A percentile compares a stretch with the other conserved stretches of the same genome.
phyloP scores from a whole-genome alignment of 1,139 yeast species.

The Yamadazyma aaseri region DNA sequence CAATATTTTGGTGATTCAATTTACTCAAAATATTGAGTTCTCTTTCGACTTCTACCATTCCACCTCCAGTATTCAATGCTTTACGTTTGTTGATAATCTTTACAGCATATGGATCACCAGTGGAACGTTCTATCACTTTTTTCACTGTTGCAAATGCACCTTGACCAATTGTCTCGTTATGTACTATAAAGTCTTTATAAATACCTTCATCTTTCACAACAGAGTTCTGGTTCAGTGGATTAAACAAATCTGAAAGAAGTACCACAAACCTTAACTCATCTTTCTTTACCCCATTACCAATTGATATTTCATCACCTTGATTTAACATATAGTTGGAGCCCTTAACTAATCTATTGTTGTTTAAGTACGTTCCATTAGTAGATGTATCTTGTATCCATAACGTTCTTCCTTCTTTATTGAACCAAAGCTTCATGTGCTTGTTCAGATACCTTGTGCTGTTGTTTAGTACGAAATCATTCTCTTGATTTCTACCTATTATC shows the following conservation, averaged over 20 bases:
- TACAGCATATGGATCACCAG: slow-evolving; percentile 86
- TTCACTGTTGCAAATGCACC: slow-evolving; percentile 97
- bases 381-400: slow-evolving; percentile 69
- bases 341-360: slow-evolving; percentile 69
- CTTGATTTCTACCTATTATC: slow-evolving; percentile 75
- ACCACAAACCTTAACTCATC: slow-evolving; percentile 79
- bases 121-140: slow-evolving; percentile 79
- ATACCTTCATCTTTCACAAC: slow-evolving; percentile 50
- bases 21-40: slow-evolving; percentile 78
- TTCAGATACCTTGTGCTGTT: slow-evolving; percentile 73
- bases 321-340: slow-evolving; percentile 79
- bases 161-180: slow-evolving; percentile 84
- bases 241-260: slow-evolving; percentile 48
- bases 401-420: slow-evolving; percentile 50
- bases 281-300: slow-evolving; percentile 80
- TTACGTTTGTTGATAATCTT: slow-evolving; percentile 84
- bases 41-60: slow-evolving; percentile 69
- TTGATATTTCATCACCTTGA: slow-evolving; percentile 90
- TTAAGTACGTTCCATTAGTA: slow-evolving; percentile 90
- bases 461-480: slow-evolving; percentile 61
- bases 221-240: slow-evolving; percentile 28
- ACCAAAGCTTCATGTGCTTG: slow-evolving; percentile 73
- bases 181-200: slow-evolving; percentile 70
- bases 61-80: slow-evolving; percentile 71
- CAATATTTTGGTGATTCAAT: slow-evolving; percentile 82